Evolutionary conservation across 2,329 filamentous ascomycete genomes (phyloP), one percentile per base, ranked within the genome.

Genomic region (Ambrosiella cleistominuta): DNA sequence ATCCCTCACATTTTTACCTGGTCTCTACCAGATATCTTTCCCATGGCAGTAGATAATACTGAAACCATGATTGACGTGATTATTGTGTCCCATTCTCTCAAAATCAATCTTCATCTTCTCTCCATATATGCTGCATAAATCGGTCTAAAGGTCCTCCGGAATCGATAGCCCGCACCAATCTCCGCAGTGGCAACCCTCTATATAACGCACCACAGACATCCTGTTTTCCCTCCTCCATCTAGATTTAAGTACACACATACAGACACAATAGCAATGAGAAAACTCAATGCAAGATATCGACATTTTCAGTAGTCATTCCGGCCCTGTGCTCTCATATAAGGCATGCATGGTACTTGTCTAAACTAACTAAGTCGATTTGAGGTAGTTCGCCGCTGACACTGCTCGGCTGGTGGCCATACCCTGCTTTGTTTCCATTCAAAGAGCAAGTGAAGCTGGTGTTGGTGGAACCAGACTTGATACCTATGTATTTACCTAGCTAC

Each of bases 281-380:
- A 55, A 51, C 6, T 51, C 7, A 51, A 51, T 51, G 53, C 38
- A 55, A 44, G 53, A 45, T 55, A 55, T 44, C 15, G 44, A 44
- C 53, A 55, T 12, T 44, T 44, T 7, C 53, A 55, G 53, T 36
- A 44, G 38, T 55, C 53, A 7, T 27, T 44, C 53, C 53, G 15
- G 17, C 15, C 7, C 36, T 17, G n/a, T 9, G 13, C 17, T 37
- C 52, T 54, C 52, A 7, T 54, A 35, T 54, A 15, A 40, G 35
- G 27, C 5, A 35, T 19, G 8, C 12, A 36, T 51, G 3, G 47
- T 35, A 19, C 47, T 36, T 36, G 47, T 27, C 27, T 27, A 27
- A 27, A 27, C 27, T 27, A 27, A 27, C 27, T 27, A 27, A 3
- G 4, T 27, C 27, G 2, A 27, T 27, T 27, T 27, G 27, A 27